Evolutionary conservation across 2,329 filamentous ascomycete genomes (phyloP), one percentile per base, ranked within the genome.

Genomic region (Scytalidium sp.): DNA sequence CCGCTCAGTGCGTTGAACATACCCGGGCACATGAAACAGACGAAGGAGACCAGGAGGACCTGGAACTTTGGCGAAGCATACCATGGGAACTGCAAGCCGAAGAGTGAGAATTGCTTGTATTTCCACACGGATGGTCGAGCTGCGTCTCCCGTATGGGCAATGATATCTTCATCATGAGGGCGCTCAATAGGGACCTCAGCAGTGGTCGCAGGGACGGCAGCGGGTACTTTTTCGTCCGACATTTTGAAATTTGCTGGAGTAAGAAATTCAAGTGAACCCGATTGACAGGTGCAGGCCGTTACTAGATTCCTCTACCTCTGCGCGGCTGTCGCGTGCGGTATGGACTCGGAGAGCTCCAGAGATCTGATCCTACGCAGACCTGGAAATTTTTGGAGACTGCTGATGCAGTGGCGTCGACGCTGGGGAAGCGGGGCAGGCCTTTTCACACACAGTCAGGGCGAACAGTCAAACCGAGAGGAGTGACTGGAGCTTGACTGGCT

Each of bases 11-110:
- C 81, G 60, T 87, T 87, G 73, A 79, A 87, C 81, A 87, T 85
- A 58, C 84, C 84, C 1, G 84, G 84, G 61, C 84, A 87, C 53
- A 87, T 65, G 73, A 87, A 85, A 63, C 81, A 85, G 46, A 86
- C 81, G 51, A 85, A 72, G 17, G 82, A 76, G 50, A 90, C 84
- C 72, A 90, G 78, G 55, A 86, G 60, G 25, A 90, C 76, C 70
- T 90, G 87, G 42, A 83, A 69, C 61, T 83, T 80, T 10, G 88
- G 88, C 51, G 87, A 89, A 19, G 88, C 88, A 66, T 87, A 91
- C 77, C 83, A 89, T 4, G 76, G 75, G 7, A 86, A 52, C 56
- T 77, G 75, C 50, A 70, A 69, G 45, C 73, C 70, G n/a, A 78
- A 76, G 50, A 90, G 51, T 49, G 73, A 77, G 61, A 81, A 62